These are phyloP conservation scores for Yamadazyma kitorensis DNA, from an alignment of 805 yeast species.

Conservation along the genomic window DNA sequence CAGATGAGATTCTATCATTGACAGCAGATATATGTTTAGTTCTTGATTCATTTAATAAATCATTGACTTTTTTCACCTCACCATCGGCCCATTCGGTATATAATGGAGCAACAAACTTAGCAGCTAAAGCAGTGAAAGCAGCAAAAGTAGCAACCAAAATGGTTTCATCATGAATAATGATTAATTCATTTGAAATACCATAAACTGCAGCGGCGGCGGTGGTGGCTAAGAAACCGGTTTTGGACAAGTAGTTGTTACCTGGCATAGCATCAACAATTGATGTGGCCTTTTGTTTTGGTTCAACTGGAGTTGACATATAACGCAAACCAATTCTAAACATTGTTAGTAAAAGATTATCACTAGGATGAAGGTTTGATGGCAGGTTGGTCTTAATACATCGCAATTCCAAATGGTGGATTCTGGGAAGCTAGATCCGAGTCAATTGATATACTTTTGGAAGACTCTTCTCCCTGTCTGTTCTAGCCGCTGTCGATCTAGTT, in stretches of 20 bases:
- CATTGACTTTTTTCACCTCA: constrained; percentile 76
- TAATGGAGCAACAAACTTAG: constrained; percentile 89
- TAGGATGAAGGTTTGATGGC: no score
- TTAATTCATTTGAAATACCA: constrained; percentile 90
- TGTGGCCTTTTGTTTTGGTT: constrained; percentile 88
- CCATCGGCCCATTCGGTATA: constrained; percentile 93
- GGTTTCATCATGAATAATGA: constrained; percentile 93
- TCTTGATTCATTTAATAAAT: constrained; percentile 83
- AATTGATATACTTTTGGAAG: no score
- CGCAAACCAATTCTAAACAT: constrained; percentile 60
- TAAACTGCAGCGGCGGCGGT: constrained; percentile 91
- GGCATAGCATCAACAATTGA: constrained; percentile 91
- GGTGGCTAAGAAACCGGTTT: constrained; percentile 94
- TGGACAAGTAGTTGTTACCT: constrained; percentile 81
- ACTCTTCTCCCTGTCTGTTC: no score
- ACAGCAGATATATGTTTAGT: constrained; percentile 89
- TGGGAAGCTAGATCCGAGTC: no score
- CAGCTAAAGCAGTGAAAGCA: constrained; percentile 69
- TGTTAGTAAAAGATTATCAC: constrained; percentile 28
- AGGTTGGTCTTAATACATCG: no score
- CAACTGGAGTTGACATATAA: constrained; percentile 64
- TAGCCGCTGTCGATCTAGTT: no score
- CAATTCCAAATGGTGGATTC: no score
- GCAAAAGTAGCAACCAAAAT: constrained; percentile 77
- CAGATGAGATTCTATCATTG: constrained; percentile 85